Percentiles rank a stretch among this genome's conserved stretches.
Conservation (phyloP, 2,329 filamentous ascomycete species). For the Aureobasidium subglaciale region DNA sequence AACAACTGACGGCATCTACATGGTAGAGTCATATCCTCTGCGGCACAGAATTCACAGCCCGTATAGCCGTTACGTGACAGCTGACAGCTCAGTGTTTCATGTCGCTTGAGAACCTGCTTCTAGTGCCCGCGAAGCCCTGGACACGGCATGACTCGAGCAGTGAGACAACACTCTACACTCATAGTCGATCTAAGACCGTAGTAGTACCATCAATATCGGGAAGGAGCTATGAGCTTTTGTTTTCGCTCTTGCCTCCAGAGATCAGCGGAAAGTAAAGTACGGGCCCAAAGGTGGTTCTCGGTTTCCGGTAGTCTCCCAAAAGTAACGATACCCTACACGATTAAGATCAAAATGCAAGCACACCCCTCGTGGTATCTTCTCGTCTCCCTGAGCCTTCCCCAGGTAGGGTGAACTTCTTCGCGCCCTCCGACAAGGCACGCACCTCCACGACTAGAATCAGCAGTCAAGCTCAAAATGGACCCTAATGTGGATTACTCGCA, state of each 20-base stretch:
- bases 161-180: conserved; percentile 1
- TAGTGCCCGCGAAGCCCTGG: not conserved
- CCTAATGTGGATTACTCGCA: conserved; percentile 3
- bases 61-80: not conserved
- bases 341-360: not conserved
- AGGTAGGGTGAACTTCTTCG: not conserved
- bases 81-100: not conserved
- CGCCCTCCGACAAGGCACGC: not conserved
- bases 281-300: not conserved
- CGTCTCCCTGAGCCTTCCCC: not conserved
- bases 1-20: too few species aligned
- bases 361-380: not conserved
- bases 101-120: not conserved
- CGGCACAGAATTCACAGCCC: not conserved
- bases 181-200: not conserved
- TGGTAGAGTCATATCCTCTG: too few species aligned
- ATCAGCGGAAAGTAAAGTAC: conserved; percentile 6
- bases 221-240: not conserved
- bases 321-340: not conserved
- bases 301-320: not conserved
- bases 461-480: not conserved
- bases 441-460: not conserved
- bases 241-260: not conserved
- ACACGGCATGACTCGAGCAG: conserved; percentile 6
- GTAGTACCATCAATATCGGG: not conserved